Evolutionary conservation across 495 filamentous ascomycete genomes (phyloP).

Genomic region (Penicillium daleae): DNA sequence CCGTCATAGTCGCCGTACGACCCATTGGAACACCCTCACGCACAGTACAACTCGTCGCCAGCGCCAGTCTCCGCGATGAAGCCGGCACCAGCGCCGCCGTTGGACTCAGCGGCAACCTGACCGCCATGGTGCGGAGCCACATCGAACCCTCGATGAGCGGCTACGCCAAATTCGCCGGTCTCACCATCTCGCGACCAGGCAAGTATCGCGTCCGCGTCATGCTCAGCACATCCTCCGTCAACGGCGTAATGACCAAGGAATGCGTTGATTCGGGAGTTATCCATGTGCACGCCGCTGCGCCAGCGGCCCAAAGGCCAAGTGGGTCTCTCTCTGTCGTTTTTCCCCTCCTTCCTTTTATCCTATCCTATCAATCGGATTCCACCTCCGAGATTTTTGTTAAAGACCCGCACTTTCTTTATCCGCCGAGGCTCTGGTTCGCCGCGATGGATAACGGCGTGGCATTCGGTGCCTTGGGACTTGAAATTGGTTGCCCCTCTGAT

Average conservation of each 20-base stretch:
- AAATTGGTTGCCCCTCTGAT: background rate
- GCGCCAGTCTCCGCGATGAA: conserved; percentile 39
- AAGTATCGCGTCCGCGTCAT: conserved; percentile 44
- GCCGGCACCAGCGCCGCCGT: conserved; percentile 26
- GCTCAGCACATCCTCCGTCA: conserved; percentile 36
- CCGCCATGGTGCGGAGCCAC: conserved; percentile 43
- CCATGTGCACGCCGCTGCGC: conserved; percentile 35
- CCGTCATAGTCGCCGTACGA: conserved; percentile 41
- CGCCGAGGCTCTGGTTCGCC: background rate
- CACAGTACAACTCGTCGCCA: conserved; percentile 37
- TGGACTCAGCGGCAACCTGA: conserved; percentile 38
- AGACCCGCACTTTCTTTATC: background rate
- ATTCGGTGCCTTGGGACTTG: background rate
- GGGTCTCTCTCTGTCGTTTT: conserved; percentile 26
- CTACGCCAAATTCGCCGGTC: conserved; percentile 38
- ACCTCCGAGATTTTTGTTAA: background rate
- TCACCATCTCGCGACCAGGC: conserved; percentile 39
- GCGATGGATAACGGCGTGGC: background rate
- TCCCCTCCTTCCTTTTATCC: background rate
- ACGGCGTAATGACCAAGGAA: conserved; percentile 39
- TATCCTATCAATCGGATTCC: background rate
- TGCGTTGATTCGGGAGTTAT: conserved; percentile 42
- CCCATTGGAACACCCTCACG: conserved; percentile 35
- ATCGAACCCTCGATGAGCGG: conserved; percentile 41
- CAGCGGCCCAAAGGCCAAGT: conserved; percentile 41